phyloP scores from a whole-genome alignment of 208 protist genomes.

The Phytomonas sp. region DNA sequence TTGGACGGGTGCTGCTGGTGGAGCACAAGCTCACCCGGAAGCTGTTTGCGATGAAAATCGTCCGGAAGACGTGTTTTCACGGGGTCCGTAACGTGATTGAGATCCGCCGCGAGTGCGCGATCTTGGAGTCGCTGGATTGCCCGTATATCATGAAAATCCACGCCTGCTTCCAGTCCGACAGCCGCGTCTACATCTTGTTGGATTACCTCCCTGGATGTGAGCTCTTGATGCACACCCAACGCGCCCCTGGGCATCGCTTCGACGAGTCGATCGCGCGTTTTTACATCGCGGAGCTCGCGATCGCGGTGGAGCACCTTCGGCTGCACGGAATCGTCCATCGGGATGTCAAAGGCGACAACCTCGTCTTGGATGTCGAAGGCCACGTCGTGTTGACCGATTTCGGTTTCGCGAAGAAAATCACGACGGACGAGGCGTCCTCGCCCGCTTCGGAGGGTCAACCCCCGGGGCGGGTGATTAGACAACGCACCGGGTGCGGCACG shows the following conservation, averaged over 20 bases:
- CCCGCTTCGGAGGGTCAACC: conserved; percentile 18
- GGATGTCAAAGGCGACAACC: conserved; percentile 87
- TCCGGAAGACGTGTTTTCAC: conserved; percentile 47
- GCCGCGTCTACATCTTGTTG: conserved; percentile 82
- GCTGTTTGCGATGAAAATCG: conserved; percentile 71
- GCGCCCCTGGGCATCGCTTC: conserved; percentile 35
- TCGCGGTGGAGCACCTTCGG: conserved; percentile 83
- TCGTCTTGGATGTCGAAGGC: conserved; percentile 71
- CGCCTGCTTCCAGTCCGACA: conserved; percentile 74
- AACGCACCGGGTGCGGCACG: conserved; percentile 83
- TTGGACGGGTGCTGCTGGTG: conserved; percentile 70
- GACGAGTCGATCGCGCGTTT: conserved; percentile 61
- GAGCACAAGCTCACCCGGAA: conserved; percentile 39
- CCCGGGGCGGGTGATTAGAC: conserved; percentile 16
- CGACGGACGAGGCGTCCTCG: conserved; percentile 8
- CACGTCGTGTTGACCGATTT: conserved; percentile 82
- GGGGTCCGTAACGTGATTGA: conserved; percentile 49
- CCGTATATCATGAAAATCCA: conserved; percentile 87
- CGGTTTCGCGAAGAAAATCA: conserved; percentile 74
- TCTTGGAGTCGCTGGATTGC: conserved; percentile 58
- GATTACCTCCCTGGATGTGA: conserved; percentile 92
- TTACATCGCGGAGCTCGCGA: conserved; percentile 85
- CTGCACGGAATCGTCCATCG: conserved; percentile 66
- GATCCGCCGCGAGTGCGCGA: conserved; percentile 56
- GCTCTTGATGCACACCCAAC: conserved; percentile 88